Conservation (phyloP, 2,329 filamentous ascomycete species). For the Colletotrichum shisoi region DNA sequence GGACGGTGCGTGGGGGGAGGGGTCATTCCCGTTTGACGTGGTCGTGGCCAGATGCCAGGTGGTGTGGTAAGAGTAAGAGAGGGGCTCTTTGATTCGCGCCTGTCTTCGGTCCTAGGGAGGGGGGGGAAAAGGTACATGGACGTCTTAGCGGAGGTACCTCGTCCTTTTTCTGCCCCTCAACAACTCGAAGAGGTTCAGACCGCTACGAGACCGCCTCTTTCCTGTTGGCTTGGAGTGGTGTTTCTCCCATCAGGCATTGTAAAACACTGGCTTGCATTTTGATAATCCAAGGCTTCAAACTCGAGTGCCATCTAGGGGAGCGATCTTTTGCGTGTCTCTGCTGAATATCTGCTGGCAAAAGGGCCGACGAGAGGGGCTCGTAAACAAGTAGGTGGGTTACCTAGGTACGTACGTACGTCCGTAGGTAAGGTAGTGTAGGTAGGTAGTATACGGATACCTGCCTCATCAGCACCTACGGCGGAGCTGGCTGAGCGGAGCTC, state of each 20-base stretch:
- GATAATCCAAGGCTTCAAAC: neutral
- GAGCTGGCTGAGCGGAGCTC: constrained; percentile 23
- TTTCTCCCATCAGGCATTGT: constrained; percentile 1
- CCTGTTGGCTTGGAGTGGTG: neutral
- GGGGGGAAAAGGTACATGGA: neutral
- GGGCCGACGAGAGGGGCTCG: too few relatives aligned
- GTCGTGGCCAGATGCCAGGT: neutral
- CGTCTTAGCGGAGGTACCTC: constrained; percentile 11
- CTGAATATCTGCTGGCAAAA: neutral
- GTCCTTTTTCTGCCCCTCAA: constrained; percentile 16
- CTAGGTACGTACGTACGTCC: neutral
- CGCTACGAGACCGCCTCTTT: constrained; percentile 1
- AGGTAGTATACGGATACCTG: too few relatives aligned
- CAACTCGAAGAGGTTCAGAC: constrained; percentile 17
- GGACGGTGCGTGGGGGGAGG: constrained; percentile 33
- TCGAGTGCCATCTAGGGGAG: neutral
- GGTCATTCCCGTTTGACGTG: constrained; percentile 34
- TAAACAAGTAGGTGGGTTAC: too few relatives aligned
- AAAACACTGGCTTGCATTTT: neutral
- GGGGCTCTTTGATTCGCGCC: constrained; percentile 22
- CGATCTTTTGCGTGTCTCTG: neutral
- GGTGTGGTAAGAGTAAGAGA: constrained; percentile 17
- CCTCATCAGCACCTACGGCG: neutral
- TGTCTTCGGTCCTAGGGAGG: neutral
- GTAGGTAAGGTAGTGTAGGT: too few relatives aligned